Evolutionary conservation across 208 protist genomes (phyloP).

Genomic region (Angomonas deanei): DNA sequence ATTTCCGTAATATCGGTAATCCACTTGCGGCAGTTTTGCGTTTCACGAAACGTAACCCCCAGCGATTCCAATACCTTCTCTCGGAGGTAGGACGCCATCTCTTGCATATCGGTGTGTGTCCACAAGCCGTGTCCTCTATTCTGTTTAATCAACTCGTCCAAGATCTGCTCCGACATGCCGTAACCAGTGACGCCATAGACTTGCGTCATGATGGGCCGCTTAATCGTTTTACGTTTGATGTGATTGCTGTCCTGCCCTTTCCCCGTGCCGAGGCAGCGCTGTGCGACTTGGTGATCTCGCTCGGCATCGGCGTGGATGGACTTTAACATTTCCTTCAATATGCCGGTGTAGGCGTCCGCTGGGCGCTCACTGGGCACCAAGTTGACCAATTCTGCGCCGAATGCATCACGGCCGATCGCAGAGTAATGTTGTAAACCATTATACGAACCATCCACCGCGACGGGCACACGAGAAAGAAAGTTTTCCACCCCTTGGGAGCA

Average conservation of each 20-base stretch:
- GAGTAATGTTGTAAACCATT: conserved; percentile 99
- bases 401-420: conserved; percentile 95
- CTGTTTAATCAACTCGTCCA: conserved; percentile 87
- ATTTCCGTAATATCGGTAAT: conserved; percentile 64
- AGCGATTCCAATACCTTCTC: conserved; percentile 89
- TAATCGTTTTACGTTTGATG: conserved; percentile 97
- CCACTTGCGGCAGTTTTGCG: conserved; percentile 85
- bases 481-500: conserved; percentile 79
- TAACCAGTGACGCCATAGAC: conserved; percentile 97
- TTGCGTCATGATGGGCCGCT: conserved; percentile 99
- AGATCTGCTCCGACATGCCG: conserved; percentile 95
- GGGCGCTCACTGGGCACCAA: conserved; percentile 90
- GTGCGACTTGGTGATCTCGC: conserved; percentile 75
- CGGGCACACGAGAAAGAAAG: conserved; percentile 91
- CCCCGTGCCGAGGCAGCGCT: conserved; percentile 80
- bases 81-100: conserved; percentile 86
- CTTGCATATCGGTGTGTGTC: conserved; percentile 84
- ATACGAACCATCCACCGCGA: conserved; percentile 96
- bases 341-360: conserved; percentile 96
- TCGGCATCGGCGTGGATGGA: conserved; percentile 80
- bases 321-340: conserved; percentile 89
- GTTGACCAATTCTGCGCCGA: conserved; percentile 95
- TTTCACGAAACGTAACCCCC: conserved; percentile 84
- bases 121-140: conserved; percentile 89
- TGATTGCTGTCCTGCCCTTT: conserved; percentile 83